Conservation (phyloP, 2,329 filamentous ascomycete genomes). For the Phialophora chinensis region DNA sequence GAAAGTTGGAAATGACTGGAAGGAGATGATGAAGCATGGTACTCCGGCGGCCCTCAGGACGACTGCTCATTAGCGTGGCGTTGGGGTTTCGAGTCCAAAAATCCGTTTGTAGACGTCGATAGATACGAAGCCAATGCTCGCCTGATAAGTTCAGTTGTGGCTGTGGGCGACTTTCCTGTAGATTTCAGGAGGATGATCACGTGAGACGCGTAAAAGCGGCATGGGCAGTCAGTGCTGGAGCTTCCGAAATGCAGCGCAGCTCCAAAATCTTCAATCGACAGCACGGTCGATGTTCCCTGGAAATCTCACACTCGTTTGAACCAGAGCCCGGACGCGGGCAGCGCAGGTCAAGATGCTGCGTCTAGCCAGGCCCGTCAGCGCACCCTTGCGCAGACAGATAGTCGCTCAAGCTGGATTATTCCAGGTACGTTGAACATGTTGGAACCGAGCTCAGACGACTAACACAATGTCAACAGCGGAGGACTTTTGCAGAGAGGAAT, state of each 20-base stretch:
- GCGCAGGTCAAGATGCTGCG: conserved; percentile 38
- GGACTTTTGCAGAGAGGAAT: conserved; percentile 36
- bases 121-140: neutral
- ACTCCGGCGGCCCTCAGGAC: neutral
- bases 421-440: conserved; percentile 32
- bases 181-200: neutral
- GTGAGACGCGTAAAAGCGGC: conserved; percentile 20
- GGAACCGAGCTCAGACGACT: conserved; percentile 27
- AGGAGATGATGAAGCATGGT: conserved; percentile 18
- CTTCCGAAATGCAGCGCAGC: conserved; percentile 16
- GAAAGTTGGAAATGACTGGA: conserved; percentile 71
- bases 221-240: conserved; percentile 3
- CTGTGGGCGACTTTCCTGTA: neutral
- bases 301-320: conserved; percentile 22
- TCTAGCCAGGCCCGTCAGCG: conserved; percentile 36
- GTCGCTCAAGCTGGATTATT: conserved; percentile 32
- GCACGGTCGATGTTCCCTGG: conserved; percentile 8
- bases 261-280: conserved; percentile 22
- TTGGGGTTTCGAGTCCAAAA: conserved; percentile 12
- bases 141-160: neutral
- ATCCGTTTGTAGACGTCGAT: neutral
- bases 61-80: conserved; percentile 20
- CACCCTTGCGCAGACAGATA: conserved; percentile 34
- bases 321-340: conserved; percentile 24
- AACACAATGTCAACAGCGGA: conserved; percentile 29